Base-by-base conservation (phyloP, 2,329 filamentous ascomycete species). In the Simplicillium sp. region DNA sequence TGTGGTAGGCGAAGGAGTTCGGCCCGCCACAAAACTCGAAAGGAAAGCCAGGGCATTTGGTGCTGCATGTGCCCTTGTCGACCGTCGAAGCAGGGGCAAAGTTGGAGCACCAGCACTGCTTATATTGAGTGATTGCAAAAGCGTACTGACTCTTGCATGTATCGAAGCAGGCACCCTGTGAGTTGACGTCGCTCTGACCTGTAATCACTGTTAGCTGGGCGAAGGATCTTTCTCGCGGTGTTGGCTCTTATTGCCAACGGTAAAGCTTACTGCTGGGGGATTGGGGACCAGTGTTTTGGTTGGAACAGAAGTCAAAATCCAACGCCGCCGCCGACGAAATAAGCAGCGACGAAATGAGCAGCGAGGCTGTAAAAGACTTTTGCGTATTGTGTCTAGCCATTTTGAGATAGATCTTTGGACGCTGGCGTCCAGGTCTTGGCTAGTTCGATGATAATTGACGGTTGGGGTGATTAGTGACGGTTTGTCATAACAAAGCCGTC, bases 101-200 rank as follows among this genome's bases (percentile, higher is more conserved):
- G 55, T 87, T 73, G 31, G 82, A 81, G 57, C 85, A 90, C 83
- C 83, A 90, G 56, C 85, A 90, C 39, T 69, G 59, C 28, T 75
- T 65, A 13, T 61, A 69, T 50, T 86, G 73, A 2, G 88, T 65
- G 37, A 90, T 67, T 48, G 82, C 83, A 46, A 81, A 85, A 32
- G 84, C 82, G 48, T 70, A 84, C 13, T 67, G 50, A 15, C 55
- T 52, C 18, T 59, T 51, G 60, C 85, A 90, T 37, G 70, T 70
- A 37, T 74, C 63, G 38, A 67, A 62, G 55, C 85, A 90, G 11
- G 79, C 70, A 25, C 84, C 84, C 9, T 25, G 20, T 9, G 20
- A 25, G 20, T 25, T 25, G 20, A 25, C 6, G 20, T 25, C 20
- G 20, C 9, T 25, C 20, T 25, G 20, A 9, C 20, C 20, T 25